Conservation (phyloP, 1,284 basidiomycete genomes). For the Ustilago bromivora region DNA sequence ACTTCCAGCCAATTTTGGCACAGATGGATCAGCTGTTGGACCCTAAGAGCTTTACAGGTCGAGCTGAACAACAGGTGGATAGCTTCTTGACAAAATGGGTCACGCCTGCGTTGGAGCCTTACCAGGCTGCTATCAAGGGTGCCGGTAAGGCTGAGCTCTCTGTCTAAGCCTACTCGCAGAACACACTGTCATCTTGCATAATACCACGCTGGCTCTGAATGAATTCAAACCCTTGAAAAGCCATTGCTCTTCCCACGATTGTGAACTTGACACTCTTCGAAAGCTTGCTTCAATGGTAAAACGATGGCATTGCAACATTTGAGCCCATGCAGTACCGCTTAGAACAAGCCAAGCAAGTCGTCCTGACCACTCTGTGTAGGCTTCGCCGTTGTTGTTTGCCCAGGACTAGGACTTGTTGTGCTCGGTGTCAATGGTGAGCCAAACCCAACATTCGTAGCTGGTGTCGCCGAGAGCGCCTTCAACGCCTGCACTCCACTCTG, state of each 20-base stretch:
- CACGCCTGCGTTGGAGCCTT: slow-evolving; percentile 80
- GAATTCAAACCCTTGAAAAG: not conserved
- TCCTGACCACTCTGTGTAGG: slow-evolving; percentile 22
- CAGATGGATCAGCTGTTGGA: slow-evolving; percentile 71
- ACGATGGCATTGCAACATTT: not conserved
- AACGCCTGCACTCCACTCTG: slow-evolving; percentile 55
- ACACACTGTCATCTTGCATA: slow-evolving; percentile 6
- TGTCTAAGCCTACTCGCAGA: slow-evolving; percentile 36
- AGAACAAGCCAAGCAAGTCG: slow-evolving; percentile 56
- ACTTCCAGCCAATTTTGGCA: slow-evolving; percentile 75
- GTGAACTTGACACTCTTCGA: too few relatives aligned
- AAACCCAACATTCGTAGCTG: slow-evolving; percentile 11
- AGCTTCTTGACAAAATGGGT: slow-evolving; percentile 89
- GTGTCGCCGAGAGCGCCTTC: slow-evolving; percentile 33
- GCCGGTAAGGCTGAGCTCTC: slow-evolving; percentile 74
- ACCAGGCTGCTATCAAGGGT: slow-evolving; percentile 76
- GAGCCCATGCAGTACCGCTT: not conserved
- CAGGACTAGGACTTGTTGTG: not conserved
- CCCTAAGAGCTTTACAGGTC: slow-evolving; percentile 57
- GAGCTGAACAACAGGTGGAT: slow-evolving; percentile 67
- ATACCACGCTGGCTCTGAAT: slow-evolving; percentile 3
- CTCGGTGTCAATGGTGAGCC: slow-evolving; percentile 18
- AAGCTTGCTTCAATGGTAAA: not conserved
- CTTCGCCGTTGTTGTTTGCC: slow-evolving; percentile 6
- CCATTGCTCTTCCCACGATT: not conserved